Evolutionary conservation across 164 flowering plant genomes (phyloP).

Genomic region (Cinnamomum micranthum): DNA sequence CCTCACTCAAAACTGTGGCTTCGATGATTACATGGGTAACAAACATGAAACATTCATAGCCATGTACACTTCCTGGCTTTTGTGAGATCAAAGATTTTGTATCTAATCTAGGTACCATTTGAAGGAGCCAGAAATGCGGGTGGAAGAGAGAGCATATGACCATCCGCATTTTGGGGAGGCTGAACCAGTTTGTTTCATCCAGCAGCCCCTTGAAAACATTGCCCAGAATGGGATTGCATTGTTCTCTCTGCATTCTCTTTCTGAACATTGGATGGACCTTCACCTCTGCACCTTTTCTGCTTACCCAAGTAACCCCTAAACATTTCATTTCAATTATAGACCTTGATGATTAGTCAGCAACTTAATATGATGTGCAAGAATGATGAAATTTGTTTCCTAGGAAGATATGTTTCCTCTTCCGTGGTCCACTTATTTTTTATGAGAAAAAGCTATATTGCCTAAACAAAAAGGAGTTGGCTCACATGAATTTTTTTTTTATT

Average conservation of each 20-base stretch:
- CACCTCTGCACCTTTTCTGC: background rate
- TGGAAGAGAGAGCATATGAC: background rate
- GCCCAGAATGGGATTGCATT: background rate
- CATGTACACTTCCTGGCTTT: background rate
- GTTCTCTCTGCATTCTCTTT: background rate
- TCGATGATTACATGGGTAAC: too few relatives aligned
- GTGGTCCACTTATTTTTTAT: too few relatives aligned
- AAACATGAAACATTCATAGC: background rate
- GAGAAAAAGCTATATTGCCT: background rate
- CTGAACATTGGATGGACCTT: background rate
- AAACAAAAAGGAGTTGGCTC: background rate
- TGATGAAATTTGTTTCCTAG: too few relatives aligned
- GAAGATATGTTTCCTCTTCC: too few relatives aligned
- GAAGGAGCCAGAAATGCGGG: background rate
- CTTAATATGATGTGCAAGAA: too few relatives aligned
- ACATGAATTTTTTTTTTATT: background rate
- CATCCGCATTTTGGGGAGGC: background rate
- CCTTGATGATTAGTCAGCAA: too few relatives aligned
- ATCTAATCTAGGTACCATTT: background rate
- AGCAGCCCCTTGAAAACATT: background rate
- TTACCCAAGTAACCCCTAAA: background rate
- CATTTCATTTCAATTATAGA: too few relatives aligned
- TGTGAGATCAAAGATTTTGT: background rate
- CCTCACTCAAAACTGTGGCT: too few relatives aligned
- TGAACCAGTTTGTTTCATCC: background rate